Percentiles rank a stretch among this genome's conserved stretches.
Conservation (phyloP, 2,329 filamentous ascomycete species). For the Aspergillus sp. region DNA sequence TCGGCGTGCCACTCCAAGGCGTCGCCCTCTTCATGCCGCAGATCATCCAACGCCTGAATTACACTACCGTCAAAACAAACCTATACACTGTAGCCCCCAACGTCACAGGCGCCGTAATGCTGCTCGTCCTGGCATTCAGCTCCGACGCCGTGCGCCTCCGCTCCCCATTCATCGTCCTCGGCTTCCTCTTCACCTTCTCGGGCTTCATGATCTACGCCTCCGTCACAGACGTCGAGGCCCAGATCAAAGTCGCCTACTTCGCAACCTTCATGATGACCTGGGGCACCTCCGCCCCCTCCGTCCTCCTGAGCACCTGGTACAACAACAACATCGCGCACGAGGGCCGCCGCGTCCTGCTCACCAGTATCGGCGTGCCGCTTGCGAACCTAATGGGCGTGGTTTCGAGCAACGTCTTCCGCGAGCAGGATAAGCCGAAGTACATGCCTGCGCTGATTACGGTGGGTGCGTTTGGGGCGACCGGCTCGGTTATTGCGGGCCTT, state of each 20-base stretch:
- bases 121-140: constrained; percentile 68
- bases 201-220: constrained; percentile 78
- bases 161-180: constrained; percentile 68
- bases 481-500: constrained; percentile 54
- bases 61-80: constrained; percentile 63
- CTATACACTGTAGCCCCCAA: constrained; percentile 68
- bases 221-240: constrained; percentile 60
- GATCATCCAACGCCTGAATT: constrained; percentile 39
- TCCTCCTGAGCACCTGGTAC: constrained; percentile 68
- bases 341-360: constrained; percentile 67
- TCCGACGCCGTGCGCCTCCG: constrained; percentile 23
- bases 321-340: constrained; percentile 83
- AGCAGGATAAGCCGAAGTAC: constrained; percentile 65
- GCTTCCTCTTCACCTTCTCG: constrained; percentile 71
- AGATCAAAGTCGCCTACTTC: constrained; percentile 70
- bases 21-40: constrained; percentile 32
- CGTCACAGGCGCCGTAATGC: constrained; percentile 66
- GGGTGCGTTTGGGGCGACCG: constrained; percentile 52
- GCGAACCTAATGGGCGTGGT: constrained; percentile 77
- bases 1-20: constrained; percentile 28
- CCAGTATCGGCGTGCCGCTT: constrained; percentile 69
- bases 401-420: constrained; percentile 65
- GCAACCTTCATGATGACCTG: constrained; percentile 81
- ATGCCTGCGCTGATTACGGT: constrained; percentile 64
- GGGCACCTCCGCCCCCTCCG: constrained; percentile 73